phyloP scores from a whole-genome alignment of 2,329 filamentous ascomycete species.

The Sphaerulina vaccinii region DNA sequence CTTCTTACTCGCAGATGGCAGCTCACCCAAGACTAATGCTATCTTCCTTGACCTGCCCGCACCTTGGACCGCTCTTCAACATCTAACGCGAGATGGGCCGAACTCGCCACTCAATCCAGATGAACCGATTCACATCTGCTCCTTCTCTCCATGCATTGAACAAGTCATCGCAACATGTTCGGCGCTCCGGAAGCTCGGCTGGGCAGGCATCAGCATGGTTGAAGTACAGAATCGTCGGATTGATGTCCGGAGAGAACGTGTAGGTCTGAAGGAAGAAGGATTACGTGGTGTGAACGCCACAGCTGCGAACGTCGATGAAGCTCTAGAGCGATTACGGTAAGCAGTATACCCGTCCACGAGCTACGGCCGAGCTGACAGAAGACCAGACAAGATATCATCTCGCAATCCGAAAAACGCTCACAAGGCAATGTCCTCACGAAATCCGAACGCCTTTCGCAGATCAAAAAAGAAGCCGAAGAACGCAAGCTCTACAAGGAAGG shows the following conservation, averaged over 20 bases:
- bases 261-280: constrained; percentile 69
- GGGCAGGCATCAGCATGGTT: constrained; percentile 91
- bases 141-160: constrained; percentile 95
- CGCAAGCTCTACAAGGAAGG: constrained; percentile 71
- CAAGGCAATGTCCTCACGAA: constrained; percentile 31
- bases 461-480: constrained; percentile 38
- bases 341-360: constrained; percentile 58
- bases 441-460: constrained; percentile 33
- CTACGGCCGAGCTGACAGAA: constrained; percentile 3
- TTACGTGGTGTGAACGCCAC: constrained; percentile 65
- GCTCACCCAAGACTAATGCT: constrained; percentile 61
- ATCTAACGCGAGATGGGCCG: constrained; percentile 59
- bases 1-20: constrained; percentile 55
- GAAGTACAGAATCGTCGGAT: constrained; percentile 79
- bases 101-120: constrained; percentile 65
- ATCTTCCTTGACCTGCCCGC: constrained; percentile 79
- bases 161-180: constrained; percentile 87
- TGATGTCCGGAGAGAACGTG: constrained; percentile 76
- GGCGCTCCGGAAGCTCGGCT: constrained; percentile 74
- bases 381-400: constrained; percentile 12
- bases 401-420: constrained; percentile 9
- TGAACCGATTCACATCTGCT: constrained; percentile 77
- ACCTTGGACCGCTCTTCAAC: constrained; percentile 75
- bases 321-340: constrained; percentile 68
- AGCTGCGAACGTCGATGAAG: constrained; percentile 75